phyloP scores from a whole-genome alignment of 1,139 yeast genomes.

The Pichia sp. region DNA sequence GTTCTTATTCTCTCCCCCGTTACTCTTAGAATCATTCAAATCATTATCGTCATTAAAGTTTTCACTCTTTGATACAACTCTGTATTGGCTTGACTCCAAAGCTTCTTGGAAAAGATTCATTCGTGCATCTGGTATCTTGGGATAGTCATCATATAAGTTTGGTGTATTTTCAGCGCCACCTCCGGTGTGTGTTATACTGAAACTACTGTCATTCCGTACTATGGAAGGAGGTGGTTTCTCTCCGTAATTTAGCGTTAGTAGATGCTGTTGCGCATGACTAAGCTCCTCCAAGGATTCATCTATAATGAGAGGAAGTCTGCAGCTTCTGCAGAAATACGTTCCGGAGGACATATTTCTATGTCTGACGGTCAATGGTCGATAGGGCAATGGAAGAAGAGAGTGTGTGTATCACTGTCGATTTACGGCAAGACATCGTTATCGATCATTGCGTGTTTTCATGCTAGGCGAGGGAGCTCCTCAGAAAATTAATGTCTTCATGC shows the following conservation, averaged over 20 bases:
- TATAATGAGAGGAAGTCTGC: constrained; percentile 53
- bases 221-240: constrained; percentile 20
- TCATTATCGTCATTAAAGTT: not conserved
- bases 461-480: not conserved
- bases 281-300: constrained; percentile 52
- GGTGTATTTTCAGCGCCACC: not conserved
- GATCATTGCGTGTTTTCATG: not conserved
- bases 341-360: not conserved
- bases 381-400: too few species aligned
- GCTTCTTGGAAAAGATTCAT: constrained; percentile 31
- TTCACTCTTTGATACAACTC: not conserved
- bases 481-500: not conserved
- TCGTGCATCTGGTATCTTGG: constrained; percentile 23
- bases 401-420: too few species aligned
- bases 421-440: not conserved
- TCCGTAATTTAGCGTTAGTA: constrained; percentile 36
- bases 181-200: not conserved
- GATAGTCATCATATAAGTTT: constrained; percentile 32
- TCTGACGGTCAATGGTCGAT: not conserved
- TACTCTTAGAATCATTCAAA: not conserved
- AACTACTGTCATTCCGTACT: not conserved
- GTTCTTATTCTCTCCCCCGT: not conserved
- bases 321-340: constrained; percentile 47
- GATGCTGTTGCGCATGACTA: constrained; percentile 48
- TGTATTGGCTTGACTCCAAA: constrained; percentile 17